phyloP scores from a whole-genome alignment of 2,329 filamentous ascomycete genomes.

The Tolypocladium paradoxum region DNA sequence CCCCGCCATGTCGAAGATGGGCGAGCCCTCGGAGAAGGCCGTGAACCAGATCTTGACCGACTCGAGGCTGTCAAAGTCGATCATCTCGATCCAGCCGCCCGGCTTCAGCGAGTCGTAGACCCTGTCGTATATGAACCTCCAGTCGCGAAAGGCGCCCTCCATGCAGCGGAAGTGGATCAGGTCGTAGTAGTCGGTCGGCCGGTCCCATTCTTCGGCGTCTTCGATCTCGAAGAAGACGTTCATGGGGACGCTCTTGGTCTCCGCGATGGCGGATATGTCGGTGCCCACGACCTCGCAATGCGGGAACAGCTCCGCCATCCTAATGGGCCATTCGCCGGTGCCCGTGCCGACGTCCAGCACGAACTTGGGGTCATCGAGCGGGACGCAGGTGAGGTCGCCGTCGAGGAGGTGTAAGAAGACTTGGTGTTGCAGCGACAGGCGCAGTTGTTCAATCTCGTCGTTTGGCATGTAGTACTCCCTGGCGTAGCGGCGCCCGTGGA shows the following conservation, averaged over 20 bases:
- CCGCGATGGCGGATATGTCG: conserved; percentile 46
- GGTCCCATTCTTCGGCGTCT: conserved; percentile 50
- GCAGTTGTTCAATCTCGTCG: conserved; percentile 53
- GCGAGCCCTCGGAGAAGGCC: conserved; percentile 31
- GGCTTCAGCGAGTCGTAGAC: conserved; percentile 42
- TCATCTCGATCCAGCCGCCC: conserved; percentile 45
- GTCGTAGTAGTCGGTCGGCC: conserved; percentile 39
- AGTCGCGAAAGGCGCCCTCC: conserved; percentile 45
- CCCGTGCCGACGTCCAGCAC: conserved; percentile 50
- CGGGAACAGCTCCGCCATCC: conserved; percentile 42
- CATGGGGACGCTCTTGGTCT: conserved; percentile 43
- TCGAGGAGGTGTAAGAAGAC: conserved; percentile 45
- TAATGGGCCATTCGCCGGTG: conserved; percentile 40
- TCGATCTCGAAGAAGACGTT: conserved; percentile 52
- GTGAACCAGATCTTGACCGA: conserved; percentile 19
- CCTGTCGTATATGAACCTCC: conserved; percentile 42
- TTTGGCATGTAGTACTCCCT: conserved; percentile 55
- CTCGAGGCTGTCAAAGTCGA: conserved; percentile 41
- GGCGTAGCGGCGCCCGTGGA: conserved; percentile 54
- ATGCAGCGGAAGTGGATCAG: conserved; percentile 46
- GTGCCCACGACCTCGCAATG: conserved; percentile 47
- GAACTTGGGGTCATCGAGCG: conserved; percentile 25
- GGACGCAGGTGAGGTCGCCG: conserved; percentile 32
- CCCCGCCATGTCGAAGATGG: conserved; percentile 28
- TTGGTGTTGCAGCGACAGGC: conserved; percentile 51